Evolutionary conservation across 2,329 filamentous ascomycete species (phyloP), one percentile per base, ranked within the genome.

Genomic region (Penicillium sp.): DNA sequence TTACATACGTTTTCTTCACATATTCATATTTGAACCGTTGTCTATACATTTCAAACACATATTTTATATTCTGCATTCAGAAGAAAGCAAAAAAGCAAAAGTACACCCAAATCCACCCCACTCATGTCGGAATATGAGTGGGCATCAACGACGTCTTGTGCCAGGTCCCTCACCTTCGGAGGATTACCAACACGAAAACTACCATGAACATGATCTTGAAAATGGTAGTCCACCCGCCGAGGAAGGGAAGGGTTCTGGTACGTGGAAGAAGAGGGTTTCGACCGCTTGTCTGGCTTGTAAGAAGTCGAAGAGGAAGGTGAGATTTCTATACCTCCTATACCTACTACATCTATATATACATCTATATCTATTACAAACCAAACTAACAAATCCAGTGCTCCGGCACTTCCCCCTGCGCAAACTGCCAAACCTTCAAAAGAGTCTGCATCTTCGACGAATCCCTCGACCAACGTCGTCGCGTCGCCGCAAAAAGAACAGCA

Each of bases 381-480:
- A 23, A 27, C 51, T 48, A 33, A 48, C 27, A 27, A 33, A 48
- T 5, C n/a, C 15, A 75, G 72, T 76, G 74, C 59, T 74, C 74
- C 16, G 73, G 74, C 13, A 62, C 63, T 8, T 58, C 70, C 9
- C 75, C 75, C 2, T 78, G 75, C 51, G 66, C 73, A 25, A 75
- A 75, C 48, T 78, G 75, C 60, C 65, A 68, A 34, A 58, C 70
- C 31, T 73, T 72, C 49, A 67, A 69, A 23, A 62, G 70, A 31
- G 65, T 68, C 36, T 78, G 75, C 4, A 78, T 87, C 29, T 82
- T 87, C 67, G 86, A 88, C 66, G 82, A 84, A 68, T 83, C 82
- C 1, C 79, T 82, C 34, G 81, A 87, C 54, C 84, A 84, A 9
- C 70, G 75, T 11, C 72, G 74, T 4, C 71, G 75, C 19, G 72